Evolutionary conservation across 805 yeast genomes (phyloP), one percentile per base, ranked within the genome.

Genomic region (Crinitomyces ghanaensis): DNA sequence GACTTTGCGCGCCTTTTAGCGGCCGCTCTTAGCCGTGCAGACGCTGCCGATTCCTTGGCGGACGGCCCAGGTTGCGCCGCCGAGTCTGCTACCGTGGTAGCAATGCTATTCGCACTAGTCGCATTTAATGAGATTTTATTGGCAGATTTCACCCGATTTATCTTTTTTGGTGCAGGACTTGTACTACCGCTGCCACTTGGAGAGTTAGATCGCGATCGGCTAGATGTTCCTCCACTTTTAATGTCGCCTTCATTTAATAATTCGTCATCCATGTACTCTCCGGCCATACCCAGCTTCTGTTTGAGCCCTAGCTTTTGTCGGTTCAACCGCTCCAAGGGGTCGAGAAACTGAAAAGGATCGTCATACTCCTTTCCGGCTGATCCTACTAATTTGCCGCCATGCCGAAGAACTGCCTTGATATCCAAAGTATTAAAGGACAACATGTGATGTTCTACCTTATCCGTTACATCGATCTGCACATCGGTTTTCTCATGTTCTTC

Each of bases 21-120:
- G 82, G 91, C 74, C 1, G 97, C 98, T 36, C 86, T 71, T 64
- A 91, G 69, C 51, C 99, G 71, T 6, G 45, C 82, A 88, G 71
- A 66, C 85, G 70, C 53, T 96, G 72, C 48, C 51, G 43, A 39
- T 18, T 36, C 26, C 23, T 31, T 21, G 26, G 30, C 28, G 25
- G 39, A 31, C n/a, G 27, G 32, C 8, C 30, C 30, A 5, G 34
- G 24, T 16, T 37, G 38, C 5, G 35, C 11, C 15, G 37, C 14
- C 4, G 35, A 26, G 4, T 22, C 22, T 6, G 36, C 21, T 14
- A 31, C 29, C 53, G 31, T 30, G 11, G 35, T 16, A 2, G 30
- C 29, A 14, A 33, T 13, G 2, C 37, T 26, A 7, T 20, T 21
- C 7, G 15, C 19, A 3, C 11, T 30, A 19, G 34, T 16, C 5